Evolutionary conservation across 345 rosid species (phyloP).

Genomic region (Lagerstroemia speciosa): DNA sequence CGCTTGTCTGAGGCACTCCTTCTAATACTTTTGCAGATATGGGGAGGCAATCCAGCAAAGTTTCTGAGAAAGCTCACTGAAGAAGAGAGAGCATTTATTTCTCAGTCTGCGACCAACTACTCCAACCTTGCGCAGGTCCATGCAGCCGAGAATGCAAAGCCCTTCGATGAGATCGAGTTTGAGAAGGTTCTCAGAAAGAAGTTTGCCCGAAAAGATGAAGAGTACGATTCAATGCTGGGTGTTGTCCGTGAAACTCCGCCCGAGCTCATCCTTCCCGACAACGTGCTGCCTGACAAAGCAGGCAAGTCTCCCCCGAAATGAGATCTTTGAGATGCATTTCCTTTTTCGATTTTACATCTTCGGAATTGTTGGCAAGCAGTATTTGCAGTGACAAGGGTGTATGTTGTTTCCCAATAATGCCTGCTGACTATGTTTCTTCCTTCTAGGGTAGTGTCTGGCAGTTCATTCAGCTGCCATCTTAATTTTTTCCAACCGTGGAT

Average conservation of each 20-base stretch:
- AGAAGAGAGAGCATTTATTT: constrained; percentile 61
- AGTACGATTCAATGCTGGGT: constrained; percentile 80
- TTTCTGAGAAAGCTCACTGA: constrained; percentile 78
- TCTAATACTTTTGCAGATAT: constrained; percentile 34
- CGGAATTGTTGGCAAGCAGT: too few relatives aligned
- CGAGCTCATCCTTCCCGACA: constrained; percentile 71
- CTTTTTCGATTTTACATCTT: too few relatives aligned
- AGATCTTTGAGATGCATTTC: too few relatives aligned
- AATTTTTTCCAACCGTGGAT: too few relatives aligned
- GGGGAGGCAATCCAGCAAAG: constrained; percentile 98
- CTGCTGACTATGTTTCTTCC: too few relatives aligned
- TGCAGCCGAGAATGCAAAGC: constrained; percentile 80
- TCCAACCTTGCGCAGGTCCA: constrained; percentile 82
- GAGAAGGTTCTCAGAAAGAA: constrained; percentile 89
- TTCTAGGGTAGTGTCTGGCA: too few relatives aligned
- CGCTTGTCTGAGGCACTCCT: constrained; percentile 4
- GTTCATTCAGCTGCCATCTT: too few relatives aligned
- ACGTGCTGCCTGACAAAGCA: too few relatives aligned
- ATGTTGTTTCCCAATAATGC: too few relatives aligned
- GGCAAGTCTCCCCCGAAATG: constrained; percentile 49
- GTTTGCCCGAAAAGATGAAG: constrained; percentile 61
- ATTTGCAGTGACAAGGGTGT: too few relatives aligned
- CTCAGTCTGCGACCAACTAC: constrained; percentile 72
- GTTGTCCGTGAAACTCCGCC: constrained; percentile 73
- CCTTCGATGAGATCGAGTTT: constrained; percentile 72